Percentiles rank a stretch among this genome's conserved stretches.
Conservation (phyloP, 768 basidiomycete species). For the Kondoa subrosea region DNA sequence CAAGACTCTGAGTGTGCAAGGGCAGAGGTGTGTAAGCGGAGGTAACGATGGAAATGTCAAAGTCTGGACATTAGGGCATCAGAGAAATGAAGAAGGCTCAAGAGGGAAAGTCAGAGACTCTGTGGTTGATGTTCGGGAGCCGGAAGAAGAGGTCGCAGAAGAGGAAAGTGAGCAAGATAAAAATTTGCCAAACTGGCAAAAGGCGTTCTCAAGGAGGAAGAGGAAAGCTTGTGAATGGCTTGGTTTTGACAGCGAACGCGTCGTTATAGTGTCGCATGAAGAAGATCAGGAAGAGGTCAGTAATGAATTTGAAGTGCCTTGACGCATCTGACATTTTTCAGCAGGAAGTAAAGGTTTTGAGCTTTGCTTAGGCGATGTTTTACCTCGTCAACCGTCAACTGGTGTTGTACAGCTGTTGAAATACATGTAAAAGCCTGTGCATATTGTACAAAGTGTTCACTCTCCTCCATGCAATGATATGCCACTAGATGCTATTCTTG, state of each 20-base stretch:
- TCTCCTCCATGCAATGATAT: too few species aligned
- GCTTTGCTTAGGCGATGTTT: neutral
- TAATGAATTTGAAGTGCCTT: too few species aligned
- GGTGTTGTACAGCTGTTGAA: too few species aligned
- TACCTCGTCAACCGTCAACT: neutral
- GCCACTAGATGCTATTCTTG: too few species aligned
- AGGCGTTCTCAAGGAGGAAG: neutral
- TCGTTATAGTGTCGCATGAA: neutral
- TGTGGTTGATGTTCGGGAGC: neutral
- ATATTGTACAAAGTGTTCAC: too few species aligned
- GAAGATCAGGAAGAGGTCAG: neutral
- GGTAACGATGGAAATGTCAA: conserved; percentile 1
- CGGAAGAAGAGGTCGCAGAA: neutral
- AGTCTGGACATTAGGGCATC: neutral
- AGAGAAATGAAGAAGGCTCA: neutral
- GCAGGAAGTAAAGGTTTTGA: neutral
- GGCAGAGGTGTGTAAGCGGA: neutral
- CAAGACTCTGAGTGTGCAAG: conserved; percentile 1
- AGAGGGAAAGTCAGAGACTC: neutral
- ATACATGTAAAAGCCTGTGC: too few species aligned
- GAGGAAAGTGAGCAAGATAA: neutral
- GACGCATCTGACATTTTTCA: neutral
- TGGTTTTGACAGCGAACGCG: neutral
- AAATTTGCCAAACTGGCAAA: neutral
- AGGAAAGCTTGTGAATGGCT: neutral